phyloP scores from a whole-genome alignment of 371 early-diverging fungal species.

The Lichtheimia ornata region DNA sequence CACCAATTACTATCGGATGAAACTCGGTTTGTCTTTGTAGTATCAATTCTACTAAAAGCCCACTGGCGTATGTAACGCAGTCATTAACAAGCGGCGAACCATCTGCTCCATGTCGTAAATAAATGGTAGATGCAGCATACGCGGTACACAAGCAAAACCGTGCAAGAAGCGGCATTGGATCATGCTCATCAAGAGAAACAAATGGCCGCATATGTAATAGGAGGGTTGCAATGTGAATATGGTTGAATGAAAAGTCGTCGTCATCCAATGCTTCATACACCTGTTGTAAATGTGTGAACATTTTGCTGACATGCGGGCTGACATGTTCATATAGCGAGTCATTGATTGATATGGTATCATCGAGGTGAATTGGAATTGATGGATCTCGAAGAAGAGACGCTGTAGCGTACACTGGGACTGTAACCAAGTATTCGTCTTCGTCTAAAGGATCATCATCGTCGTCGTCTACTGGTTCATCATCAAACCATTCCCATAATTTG shows the following conservation, averaged over 20 bases:
- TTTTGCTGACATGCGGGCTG: not conserved
- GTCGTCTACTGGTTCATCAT: conserved; percentile 30
- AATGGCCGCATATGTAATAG: conserved; percentile 5
- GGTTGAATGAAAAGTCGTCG: not conserved
- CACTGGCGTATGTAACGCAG: not conserved
- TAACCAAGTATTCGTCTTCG: conserved; percentile 44
- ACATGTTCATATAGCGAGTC: conserved; percentile 1
- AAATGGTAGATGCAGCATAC: not conserved
- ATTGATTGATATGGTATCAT: not conserved
- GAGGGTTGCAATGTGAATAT: not conserved
- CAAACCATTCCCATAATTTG: conserved; percentile 14
- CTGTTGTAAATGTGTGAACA: not conserved
- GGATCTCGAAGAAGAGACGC: conserved; percentile 8
- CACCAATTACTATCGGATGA: not conserved
- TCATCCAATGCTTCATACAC: not conserved
- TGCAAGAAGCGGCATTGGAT: not conserved
- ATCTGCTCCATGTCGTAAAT: not conserved
- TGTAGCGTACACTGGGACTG: conserved; percentile 32
- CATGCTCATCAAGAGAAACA: not conserved
- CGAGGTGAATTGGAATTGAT: not conserved
- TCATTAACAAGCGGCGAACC: not conserved
- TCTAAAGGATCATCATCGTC: conserved; percentile 32
- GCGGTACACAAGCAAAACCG: conserved; percentile 3
- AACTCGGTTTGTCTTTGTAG: not conserved
- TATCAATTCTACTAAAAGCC: not conserved